Base-by-base conservation (phyloP, 768 basidiomycete genomes). In the Clitopilus hobsonii region DNA sequence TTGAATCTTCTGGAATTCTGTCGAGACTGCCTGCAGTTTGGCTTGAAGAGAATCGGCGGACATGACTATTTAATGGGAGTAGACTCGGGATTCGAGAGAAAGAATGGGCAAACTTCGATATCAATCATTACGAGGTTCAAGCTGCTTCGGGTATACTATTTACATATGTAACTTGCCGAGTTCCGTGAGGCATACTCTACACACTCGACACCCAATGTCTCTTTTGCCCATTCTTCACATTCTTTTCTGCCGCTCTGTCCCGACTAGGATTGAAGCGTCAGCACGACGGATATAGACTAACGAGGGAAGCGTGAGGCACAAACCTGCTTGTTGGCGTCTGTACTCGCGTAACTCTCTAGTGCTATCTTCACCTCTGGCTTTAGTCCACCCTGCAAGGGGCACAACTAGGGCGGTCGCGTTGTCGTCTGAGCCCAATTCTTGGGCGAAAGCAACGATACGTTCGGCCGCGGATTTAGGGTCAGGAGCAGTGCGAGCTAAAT, bases 311-410 rank as follows among this genome's bases (percentile, higher is more conserved):
- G 48, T 49, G 38, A 27, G 26, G 49, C 20, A 48, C 24, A 51
- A 49, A 84, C 85, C 78, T 63, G 84, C 82, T 76, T 86, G 84
- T 55, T 74, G 72, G 36, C 79, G 75, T 63, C 94, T 73, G 67
- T 93, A 97, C 64, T 94, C 87, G 52, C 96, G 76, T 54, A 97
- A 72, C 29, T 86, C 88, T 58, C 84, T 85, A 1, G 94, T 97
- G 57, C 77, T 78, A 65, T 98, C 96, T 22, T 83, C 81, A 0
- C 93, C 96, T 22, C 73, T 76, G 1, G 90, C 77, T 58, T 84
- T 81, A 2, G 89, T 91, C 96, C 97, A 99, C 16, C 96, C 95
- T 6, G 88, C 83, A 6, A 98, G 79, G 5, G 97, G 97, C 7
- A 98, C 82, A 13, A 98, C 91, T 38, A 99, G 80, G 8, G 82